phyloP scores from a whole-genome alignment of 2,329 filamentous ascomycete genomes.

The Curvularia spicifera region DNA sequence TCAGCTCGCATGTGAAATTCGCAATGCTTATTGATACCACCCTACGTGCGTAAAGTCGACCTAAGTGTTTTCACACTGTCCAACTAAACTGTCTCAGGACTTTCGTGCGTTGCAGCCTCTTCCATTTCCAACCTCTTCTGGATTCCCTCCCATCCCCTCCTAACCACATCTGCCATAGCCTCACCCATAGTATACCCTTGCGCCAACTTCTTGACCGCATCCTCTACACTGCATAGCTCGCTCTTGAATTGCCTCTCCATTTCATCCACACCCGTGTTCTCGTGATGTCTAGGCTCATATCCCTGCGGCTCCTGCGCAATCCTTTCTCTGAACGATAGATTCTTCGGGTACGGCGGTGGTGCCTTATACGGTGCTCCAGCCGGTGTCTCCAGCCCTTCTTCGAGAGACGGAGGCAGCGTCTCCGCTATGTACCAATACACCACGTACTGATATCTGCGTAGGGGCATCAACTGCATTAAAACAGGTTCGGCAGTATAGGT shows the following conservation, averaged over 20 bases:
- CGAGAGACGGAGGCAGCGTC: slow-evolving; percentile 51
- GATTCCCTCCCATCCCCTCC: slow-evolving; percentile 55
- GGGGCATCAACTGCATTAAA: slow-evolving; percentile 55
- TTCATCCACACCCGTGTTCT: slow-evolving; percentile 57
- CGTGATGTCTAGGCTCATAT: slow-evolving; percentile 55
- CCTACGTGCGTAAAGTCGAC: neutral
- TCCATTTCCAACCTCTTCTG: slow-evolving; percentile 43
- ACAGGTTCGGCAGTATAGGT: slow-evolving; percentile 53
- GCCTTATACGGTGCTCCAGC: slow-evolving; percentile 43
- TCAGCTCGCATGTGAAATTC: neutral
- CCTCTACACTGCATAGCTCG: slow-evolving; percentile 51
- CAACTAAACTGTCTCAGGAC: slow-evolving; percentile 22
- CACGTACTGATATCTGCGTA: slow-evolving; percentile 51
- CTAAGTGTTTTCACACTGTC: neutral
- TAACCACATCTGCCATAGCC: slow-evolving; percentile 56
- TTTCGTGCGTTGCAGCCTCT: slow-evolving; percentile 27
- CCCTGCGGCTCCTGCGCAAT: slow-evolving; percentile 49
- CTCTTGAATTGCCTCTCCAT: slow-evolving; percentile 55
- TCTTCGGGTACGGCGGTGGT: slow-evolving; percentile 48
- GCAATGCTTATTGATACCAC: neutral
- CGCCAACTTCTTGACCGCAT: slow-evolving; percentile 51
- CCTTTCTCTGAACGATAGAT: slow-evolving; percentile 49
- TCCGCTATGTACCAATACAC: slow-evolving; percentile 58
- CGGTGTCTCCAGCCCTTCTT: slow-evolving; percentile 33
- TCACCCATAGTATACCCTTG: slow-evolving; percentile 31